phyloP scores from a whole-genome alignment of 1,284 basidiomycete species.

The Microbotryum lychnidis-dioicae region DNA sequence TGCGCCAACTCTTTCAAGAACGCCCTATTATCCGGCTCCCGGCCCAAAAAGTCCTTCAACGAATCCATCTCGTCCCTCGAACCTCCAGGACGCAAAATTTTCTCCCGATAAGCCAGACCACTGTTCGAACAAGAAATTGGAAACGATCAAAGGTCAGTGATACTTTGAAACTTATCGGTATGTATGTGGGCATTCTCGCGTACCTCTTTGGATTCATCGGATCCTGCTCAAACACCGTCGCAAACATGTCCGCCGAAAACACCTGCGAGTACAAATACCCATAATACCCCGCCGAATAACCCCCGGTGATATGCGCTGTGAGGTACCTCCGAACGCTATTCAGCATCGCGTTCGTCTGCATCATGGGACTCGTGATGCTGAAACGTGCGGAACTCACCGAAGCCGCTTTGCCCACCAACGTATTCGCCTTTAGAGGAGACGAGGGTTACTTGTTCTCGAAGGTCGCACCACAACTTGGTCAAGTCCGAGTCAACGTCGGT shows the following conservation, averaged over 20 bases:
- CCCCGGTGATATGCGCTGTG: constrained; percentile 52
- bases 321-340: no score
- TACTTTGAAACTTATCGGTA: constrained; percentile 19
- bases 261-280: constrained; percentile 61
- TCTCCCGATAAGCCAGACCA: constrained; percentile 45
- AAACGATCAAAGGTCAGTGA: no score
- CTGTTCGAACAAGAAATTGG: no score
- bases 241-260: constrained; percentile 71
- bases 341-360: no score
- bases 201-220: constrained; percentile 52
- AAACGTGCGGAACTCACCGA: constrained; percentile 40
- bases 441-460: constrained; percentile 58
- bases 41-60: constrained; percentile 63
- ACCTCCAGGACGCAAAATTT: constrained; percentile 52
- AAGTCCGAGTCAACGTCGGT: constrained; percentile 47
- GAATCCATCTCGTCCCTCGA: constrained; percentile 53
- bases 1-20: constrained; percentile 55
- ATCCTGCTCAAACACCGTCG: constrained; percentile 65
- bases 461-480: constrained; percentile 61
- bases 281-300: constrained; percentile 51
- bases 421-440: constrained; percentile 52
- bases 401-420: constrained; percentile 60
- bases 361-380: no score
- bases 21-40: constrained; percentile 64
- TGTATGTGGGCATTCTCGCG: constrained; percentile 6